A percentile compares a stretch with the other conserved stretches of the same genome.
Evolutionary conservation across 1,284 basidiomycete genomes (phyloP).

Genomic region (Phylloboletellus chloephorus): DNA sequence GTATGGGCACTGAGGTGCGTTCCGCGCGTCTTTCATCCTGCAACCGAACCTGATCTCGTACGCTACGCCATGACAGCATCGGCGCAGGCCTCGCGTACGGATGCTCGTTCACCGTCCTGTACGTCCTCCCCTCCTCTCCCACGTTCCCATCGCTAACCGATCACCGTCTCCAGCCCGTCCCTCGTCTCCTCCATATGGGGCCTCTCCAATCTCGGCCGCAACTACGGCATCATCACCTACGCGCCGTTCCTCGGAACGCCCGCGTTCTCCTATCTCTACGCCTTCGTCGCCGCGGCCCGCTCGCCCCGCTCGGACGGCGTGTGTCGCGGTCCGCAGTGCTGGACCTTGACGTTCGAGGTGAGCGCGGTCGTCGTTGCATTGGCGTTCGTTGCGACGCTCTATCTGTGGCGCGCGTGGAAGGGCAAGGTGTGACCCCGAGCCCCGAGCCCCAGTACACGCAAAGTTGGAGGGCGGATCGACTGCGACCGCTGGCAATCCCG

Average conservation of each 20-base stretch:
- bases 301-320: constrained; percentile 34
- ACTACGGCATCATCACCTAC: constrained; percentile 69
- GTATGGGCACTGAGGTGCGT: constrained; percentile 61
- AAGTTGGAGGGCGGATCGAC: too few relatives aligned
- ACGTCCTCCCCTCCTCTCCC: constrained; percentile 27
- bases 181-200: constrained; percentile 70
- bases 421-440: constrained; percentile 39
- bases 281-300: constrained; percentile 53
- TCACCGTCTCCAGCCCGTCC: constrained; percentile 47
- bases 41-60: constrained; percentile 4
- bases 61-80: constrained; percentile 30
- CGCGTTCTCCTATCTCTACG: constrained; percentile 70
- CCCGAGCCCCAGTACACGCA: too few relatives aligned
- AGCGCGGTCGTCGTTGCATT: constrained; percentile 39
- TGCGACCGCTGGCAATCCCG: too few relatives aligned
- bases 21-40: not conserved
- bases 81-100: constrained; percentile 66
- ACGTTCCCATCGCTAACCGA: not conserved
- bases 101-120: constrained; percentile 63
- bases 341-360: constrained; percentile 59
- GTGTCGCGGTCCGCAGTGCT: constrained; percentile 58
- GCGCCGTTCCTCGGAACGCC: constrained; percentile 70
- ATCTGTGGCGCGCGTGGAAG: constrained; percentile 61
- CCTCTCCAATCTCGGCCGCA: constrained; percentile 58
- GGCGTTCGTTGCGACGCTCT: constrained; percentile 39